Percentiles rank a stretch among this genome's conserved stretches.
phyloP scores from a whole-genome alignment of 2,329 filamentous ascomycete species.

The Sclerotinia spermophila region DNA sequence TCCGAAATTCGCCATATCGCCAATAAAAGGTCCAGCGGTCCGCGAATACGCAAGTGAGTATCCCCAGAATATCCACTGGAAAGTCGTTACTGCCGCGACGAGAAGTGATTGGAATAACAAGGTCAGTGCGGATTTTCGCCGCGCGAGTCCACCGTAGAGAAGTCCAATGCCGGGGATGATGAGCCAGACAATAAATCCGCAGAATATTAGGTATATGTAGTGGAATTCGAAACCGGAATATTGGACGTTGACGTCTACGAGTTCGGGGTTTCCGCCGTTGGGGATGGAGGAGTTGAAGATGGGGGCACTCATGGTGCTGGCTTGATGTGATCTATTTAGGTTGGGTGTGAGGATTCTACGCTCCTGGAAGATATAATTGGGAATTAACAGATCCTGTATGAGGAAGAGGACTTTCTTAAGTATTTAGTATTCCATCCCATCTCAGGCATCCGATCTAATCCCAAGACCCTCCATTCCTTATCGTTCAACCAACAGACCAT shows the following conservation, averaged over 20 bases:
- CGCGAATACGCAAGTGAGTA: constrained; percentile 61
- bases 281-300: constrained; percentile 38
- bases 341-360: background rate
- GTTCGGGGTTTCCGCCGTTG: constrained; percentile 51
- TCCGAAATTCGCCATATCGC: constrained; percentile 58
- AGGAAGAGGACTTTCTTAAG: background rate
- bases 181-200: constrained; percentile 59
- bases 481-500: background rate
- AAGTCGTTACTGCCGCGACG: constrained; percentile 52
- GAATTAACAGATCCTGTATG: background rate
- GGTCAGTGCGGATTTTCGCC: constrained; percentile 58
- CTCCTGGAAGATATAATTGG: background rate
- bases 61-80: constrained; percentile 61
- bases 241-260: constrained; percentile 50
- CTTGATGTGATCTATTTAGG: background rate
- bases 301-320: constrained; percentile 18
- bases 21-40: constrained; percentile 59
- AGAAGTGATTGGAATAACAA: constrained; percentile 61
- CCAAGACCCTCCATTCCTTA: background rate
- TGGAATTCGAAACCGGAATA: constrained; percentile 58
- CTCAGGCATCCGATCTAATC: background rate
- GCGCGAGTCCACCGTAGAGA: constrained; percentile 60
- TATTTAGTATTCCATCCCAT: background rate
- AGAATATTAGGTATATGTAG: constrained; percentile 57
- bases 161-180: constrained; percentile 66